Evolutionary conservation across 225 moss, liverwort and hornwort genomes (phyloP).

Genomic region (Ulota crispa): DNA sequence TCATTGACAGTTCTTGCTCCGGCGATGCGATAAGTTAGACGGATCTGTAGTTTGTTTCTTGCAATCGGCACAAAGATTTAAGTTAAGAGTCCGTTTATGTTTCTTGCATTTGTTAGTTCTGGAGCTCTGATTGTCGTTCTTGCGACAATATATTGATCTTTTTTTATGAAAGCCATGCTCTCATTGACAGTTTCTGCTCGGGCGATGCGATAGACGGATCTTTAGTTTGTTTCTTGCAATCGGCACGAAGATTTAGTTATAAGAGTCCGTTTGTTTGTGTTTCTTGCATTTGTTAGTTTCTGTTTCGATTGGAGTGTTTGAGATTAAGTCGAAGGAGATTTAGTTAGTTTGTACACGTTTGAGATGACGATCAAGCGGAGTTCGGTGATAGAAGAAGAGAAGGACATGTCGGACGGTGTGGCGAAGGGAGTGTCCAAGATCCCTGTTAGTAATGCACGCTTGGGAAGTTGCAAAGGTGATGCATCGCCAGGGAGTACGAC

Average conservation of each 20-base stretch:
- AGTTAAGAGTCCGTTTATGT: too few species aligned
- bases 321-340: neutral
- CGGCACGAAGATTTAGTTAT: neutral
- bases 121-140: neutral
- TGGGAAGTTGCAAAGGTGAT: neutral
- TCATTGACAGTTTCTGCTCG: neutral
- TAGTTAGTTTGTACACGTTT: neutral
- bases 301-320: neutral
- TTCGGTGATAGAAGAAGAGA: neutral
- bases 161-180: neutral
- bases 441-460: neutral
- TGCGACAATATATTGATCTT: neutral
- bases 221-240: neutral
- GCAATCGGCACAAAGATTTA: neutral
- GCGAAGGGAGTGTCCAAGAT: neutral
- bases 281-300: too few species aligned
- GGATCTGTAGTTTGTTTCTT: neutral
- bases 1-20: neutral
- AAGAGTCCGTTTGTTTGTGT: too few species aligned
- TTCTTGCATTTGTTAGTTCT: too few species aligned
- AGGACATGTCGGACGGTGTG: neutral
- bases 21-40: too few species aligned
- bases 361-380: slow-evolving; percentile 26
- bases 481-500: neutral
- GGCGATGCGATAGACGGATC: too few species aligned